These are phyloP conservation scores for Byssoonygena ceratinophila DNA, from an alignment of 2,329 filamentous ascomycete species.

Conservation along the genomic window DNA sequence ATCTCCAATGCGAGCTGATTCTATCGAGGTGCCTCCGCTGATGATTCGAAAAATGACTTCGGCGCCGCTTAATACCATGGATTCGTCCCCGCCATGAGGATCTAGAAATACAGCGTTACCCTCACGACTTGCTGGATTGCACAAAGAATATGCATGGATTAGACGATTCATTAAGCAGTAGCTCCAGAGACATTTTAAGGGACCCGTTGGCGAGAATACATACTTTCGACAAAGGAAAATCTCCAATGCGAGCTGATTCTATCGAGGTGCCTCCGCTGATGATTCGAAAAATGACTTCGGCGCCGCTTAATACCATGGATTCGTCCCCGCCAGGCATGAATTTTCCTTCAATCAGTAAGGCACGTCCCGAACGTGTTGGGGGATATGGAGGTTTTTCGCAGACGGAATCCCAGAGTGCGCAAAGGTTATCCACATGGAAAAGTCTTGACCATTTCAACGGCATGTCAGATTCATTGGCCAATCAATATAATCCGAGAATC, in stretches of 20 bases:
- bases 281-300: conserved; percentile 4
- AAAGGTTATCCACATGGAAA: not conserved
- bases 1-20: not conserved
- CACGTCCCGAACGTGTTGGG: not conserved
- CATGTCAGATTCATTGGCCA: not conserved
- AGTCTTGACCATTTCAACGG: not conserved
- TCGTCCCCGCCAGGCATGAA: not conserved
- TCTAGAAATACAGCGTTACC: not conserved
- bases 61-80: not conserved
- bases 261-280: not conserved
- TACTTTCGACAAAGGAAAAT: not conserved
- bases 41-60: conserved; percentile 2
- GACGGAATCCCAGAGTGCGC: not conserved
- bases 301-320: not conserved
- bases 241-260: not conserved
- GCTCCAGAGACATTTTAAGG: no score
- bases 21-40: not conserved
- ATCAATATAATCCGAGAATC: not conserved
- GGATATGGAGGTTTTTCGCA: conserved; percentile 6
- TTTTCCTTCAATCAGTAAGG: not conserved
- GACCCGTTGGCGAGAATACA: no score
- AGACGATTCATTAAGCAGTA: no score
- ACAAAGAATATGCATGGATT: not conserved
- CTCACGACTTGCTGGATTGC: not conserved
- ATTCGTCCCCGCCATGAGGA: not conserved